phyloP scores from a whole-genome alignment of 2,329 filamentous ascomycete genomes.

The Microascus cirrosus region DNA sequence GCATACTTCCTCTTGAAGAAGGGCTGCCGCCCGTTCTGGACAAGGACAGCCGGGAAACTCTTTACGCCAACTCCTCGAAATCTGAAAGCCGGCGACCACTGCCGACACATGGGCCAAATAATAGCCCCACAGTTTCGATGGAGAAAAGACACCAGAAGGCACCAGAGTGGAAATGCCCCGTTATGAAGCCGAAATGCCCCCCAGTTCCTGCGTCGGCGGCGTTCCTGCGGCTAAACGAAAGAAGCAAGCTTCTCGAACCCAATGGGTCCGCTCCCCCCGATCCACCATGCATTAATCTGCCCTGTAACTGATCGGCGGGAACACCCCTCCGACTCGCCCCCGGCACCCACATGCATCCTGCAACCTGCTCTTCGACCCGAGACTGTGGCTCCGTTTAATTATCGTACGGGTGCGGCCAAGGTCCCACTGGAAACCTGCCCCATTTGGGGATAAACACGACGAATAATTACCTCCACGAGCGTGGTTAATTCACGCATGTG shows the following conservation, averaged over 20 bases:
- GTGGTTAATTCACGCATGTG: not conserved
- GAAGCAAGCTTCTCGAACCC: not conserved
- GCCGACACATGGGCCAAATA: not conserved
- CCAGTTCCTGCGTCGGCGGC: not conserved
- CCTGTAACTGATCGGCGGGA: conserved; percentile 5
- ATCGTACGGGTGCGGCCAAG: not conserved
- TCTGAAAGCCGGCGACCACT: not conserved
- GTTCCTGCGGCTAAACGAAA: not conserved
- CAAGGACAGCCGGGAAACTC: not conserved
- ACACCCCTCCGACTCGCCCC: not conserved
- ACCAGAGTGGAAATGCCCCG: not conserved
- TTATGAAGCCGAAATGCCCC: not conserved
- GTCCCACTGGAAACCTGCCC: too few species aligned
- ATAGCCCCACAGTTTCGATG: not conserved
- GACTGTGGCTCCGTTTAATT: not conserved
- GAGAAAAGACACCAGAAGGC: not conserved
- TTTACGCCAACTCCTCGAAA: not conserved
- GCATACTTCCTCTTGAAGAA: too few species aligned
- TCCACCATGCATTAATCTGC: conserved; percentile 1
- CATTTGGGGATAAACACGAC: too few species aligned
- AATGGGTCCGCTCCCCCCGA: not conserved
- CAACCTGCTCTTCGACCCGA: not conserved
- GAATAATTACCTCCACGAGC: too few species aligned
- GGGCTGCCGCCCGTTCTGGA: too few species aligned
- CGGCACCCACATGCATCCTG: conserved; percentile 3